Evolutionary conservation across 1,139 yeast genomes (phyloP).

Genomic region (Yamadazyma mexicana): DNA sequence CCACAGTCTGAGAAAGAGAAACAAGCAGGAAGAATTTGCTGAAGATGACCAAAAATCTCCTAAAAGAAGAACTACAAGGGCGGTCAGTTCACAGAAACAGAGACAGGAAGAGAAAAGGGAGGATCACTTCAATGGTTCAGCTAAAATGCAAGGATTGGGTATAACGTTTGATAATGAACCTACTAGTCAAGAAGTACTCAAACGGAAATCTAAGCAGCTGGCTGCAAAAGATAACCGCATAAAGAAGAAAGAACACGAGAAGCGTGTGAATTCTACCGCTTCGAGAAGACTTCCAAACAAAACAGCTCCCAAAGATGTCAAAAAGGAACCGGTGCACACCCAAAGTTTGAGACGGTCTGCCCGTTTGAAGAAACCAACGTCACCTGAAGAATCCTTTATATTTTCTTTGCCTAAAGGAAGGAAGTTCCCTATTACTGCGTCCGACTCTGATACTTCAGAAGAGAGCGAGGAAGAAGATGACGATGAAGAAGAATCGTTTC

Average conservation of each 20-base stretch:
- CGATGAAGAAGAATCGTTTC: not conserved
- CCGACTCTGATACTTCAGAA: not conserved
- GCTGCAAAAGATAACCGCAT: too few species aligned
- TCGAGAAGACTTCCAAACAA: not conserved
- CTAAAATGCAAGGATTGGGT: not conserved
- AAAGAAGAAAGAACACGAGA: too few species aligned
- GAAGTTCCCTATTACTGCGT: not conserved
- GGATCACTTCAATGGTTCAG: not conserved
- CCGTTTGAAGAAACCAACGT: not conserved
- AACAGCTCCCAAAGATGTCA: not conserved
- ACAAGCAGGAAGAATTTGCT: not conserved
- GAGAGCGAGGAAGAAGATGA: not conserved
- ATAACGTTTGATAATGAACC: not conserved
- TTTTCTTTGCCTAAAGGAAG: constrained; percentile 3
- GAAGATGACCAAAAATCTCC: constrained; percentile 5
- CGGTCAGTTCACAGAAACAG: too few species aligned
- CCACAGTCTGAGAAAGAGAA: not conserved
- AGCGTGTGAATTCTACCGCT: too few species aligned
- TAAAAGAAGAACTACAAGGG: not conserved
- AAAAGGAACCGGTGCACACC: not conserved
- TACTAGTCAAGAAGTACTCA: not conserved
- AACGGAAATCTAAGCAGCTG: too few species aligned
- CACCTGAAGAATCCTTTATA: constrained; percentile 1
- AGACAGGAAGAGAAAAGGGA: not conserved
- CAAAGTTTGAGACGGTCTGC: constrained; percentile 1